Percentiles rank a stretch among this genome's conserved stretches.
Conservation (phyloP, 2,329 filamentous ascomycete species). For the Pseudopyrenochaeta lycopersici region DNA sequence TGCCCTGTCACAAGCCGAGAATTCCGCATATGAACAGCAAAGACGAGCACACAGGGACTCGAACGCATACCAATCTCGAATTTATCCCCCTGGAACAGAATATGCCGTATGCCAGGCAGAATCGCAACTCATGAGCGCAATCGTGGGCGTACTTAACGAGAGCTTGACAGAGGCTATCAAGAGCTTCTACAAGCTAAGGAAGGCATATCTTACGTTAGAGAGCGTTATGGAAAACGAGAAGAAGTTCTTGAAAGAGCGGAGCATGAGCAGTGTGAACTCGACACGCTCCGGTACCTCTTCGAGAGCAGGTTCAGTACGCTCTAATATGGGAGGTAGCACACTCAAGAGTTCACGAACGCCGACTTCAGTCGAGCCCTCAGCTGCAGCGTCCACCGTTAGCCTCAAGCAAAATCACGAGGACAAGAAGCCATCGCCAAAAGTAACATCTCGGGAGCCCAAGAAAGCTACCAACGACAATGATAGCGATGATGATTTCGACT, state of each 20-base stretch:
- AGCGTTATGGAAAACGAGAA: conserved; percentile 79
- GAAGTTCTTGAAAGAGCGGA: conserved; percentile 59
- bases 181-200: conserved; percentile 91
- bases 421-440: conserved; percentile 8
- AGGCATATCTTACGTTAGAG: conserved; percentile 85
- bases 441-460: conserved; percentile 11
- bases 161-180: conserved; percentile 89
- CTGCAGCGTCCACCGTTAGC: conserved; percentile 25
- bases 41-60: conserved; percentile 75
- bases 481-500: conserved; percentile 56
- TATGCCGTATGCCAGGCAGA: conserved; percentile 86
- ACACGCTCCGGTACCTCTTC: conserved; percentile 26
- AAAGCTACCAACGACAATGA: conserved; percentile 30
- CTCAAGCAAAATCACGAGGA: conserved; percentile 17
- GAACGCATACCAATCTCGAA: conserved; percentile 63
- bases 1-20: conserved; percentile 78
- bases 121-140: conserved; percentile 86
- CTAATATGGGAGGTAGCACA: conserved; percentile 15
- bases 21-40: conserved; percentile 77
- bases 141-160: conserved; percentile 90
- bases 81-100: conserved; percentile 87
- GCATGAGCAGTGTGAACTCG: conserved; percentile 42
- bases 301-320: conserved; percentile 33
- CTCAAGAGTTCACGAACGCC: conserved; percentile 17
- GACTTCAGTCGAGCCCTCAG: conserved; percentile 20